These are phyloP conservation scores for Melaleuca quinquenervia DNA, from an alignment of 345 rosid species.

Conservation along the genomic window DNA sequence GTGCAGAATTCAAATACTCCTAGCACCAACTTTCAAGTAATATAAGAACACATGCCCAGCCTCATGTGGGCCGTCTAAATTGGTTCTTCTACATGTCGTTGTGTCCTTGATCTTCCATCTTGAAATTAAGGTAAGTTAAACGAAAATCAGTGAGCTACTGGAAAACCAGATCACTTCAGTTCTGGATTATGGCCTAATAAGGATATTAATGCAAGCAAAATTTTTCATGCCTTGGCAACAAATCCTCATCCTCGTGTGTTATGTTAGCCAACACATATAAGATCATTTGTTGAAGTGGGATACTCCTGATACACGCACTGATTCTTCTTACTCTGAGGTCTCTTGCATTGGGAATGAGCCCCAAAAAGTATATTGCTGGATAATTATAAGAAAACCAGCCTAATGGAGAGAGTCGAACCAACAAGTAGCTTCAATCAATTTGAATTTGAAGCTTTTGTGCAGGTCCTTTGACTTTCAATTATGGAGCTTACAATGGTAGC, in stretches of 20 bases:
- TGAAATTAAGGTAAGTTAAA: neutral
- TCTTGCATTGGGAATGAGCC: neutral
- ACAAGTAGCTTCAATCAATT: neutral
- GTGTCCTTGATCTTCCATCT: neutral
- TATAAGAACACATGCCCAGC: neutral
- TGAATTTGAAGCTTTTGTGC: neutral
- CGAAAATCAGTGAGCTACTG: neutral
- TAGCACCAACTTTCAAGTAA: neutral
- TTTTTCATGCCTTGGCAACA: neutral
- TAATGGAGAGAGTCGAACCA: neutral
- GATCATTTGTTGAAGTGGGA: neutral
- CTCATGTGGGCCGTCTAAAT: neutral
- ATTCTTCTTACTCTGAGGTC: neutral
- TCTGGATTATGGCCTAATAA: neutral
- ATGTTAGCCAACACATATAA: neutral
- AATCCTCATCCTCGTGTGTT: neutral
- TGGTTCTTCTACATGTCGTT: neutral
- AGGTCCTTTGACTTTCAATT: slow-evolving; percentile 20
- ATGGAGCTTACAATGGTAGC: slow-evolving; percentile 6
- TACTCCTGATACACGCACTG: neutral
- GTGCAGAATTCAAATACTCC: neutral
- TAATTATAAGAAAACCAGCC: neutral
- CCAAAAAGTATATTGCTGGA: neutral
- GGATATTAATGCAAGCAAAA: neutral
- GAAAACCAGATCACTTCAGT: neutral